phyloP scores from a whole-genome alignment of 2,329 filamentous ascomycete genomes.

The Fusarium sp. region DNA sequence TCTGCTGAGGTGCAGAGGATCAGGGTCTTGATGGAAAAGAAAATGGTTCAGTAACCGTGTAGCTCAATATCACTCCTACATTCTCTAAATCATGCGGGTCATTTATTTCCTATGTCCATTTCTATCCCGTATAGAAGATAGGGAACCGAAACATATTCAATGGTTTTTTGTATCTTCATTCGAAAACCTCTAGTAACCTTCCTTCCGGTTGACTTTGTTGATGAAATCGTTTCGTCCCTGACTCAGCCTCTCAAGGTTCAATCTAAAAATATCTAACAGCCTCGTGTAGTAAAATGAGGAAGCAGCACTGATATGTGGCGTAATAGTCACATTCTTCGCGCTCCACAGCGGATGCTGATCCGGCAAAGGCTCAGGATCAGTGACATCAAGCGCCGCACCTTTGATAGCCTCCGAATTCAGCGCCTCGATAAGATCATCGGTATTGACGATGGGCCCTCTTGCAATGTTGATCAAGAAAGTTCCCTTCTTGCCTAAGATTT shows the following conservation, averaged over 20 bases:
- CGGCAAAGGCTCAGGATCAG: conserved; percentile 81
- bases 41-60: neutral
- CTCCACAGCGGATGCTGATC: conserved; percentile 75
- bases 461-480: conserved; percentile 78
- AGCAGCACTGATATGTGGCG: conserved; percentile 59
- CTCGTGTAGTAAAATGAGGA: conserved; percentile 54
- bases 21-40: neutral
- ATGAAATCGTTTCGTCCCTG: conserved; percentile 51
- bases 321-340: conserved; percentile 73
- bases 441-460: conserved; percentile 63
- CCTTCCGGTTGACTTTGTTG: conserved; percentile 53
- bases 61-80: neutral
- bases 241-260: conserved; percentile 53
- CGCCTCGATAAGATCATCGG: conserved; percentile 68
- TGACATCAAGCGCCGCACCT: conserved; percentile 81
- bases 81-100: neutral
- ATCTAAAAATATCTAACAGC: conserved; percentile 53
- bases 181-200: conserved; percentile 41
- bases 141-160: neutral
- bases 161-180: neutral
- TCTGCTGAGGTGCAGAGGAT: neutral
- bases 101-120: neutral
- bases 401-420: conserved; percentile 57
- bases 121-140: neutral
- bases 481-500: conserved; percentile 55